phyloP scores from a whole-genome alignment of 2,329 filamentous ascomycete genomes.

The Pseudogymnoascus sp. region DNA sequence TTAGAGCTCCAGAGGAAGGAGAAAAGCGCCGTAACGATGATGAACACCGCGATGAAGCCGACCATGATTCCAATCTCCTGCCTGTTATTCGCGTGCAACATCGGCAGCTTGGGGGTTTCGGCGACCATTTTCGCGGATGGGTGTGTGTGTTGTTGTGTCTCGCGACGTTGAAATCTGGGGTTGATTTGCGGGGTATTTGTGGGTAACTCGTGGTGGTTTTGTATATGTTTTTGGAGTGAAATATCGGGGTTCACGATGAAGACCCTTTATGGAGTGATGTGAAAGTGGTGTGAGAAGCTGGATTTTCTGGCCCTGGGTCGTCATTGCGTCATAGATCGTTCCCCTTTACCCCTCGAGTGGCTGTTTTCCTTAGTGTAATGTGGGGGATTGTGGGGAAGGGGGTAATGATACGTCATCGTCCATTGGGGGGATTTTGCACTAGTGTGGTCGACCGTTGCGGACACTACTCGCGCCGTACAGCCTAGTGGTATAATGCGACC shows the following conservation, averaged over 20 bases:
- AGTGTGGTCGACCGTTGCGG: background rate
- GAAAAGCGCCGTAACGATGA: slow-evolving; percentile 11
- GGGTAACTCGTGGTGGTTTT: background rate
- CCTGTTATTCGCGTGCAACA: background rate
- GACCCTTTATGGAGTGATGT: background rate
- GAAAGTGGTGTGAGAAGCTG: background rate
- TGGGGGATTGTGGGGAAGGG: slow-evolving; percentile 1
- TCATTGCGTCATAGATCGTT: slow-evolving; percentile 5
- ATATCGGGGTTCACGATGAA: background rate
- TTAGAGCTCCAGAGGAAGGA: slow-evolving; percentile 18
- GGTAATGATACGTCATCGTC: background rate
- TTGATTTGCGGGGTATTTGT: background rate
- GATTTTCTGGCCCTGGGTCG: background rate
- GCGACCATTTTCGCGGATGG: background rate
- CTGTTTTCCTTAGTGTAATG: background rate
- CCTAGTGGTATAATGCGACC: background rate
- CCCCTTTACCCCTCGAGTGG: background rate
- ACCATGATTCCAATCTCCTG: slow-evolving; percentile 1
- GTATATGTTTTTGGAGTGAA: background rate
- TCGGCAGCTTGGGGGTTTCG: background rate
- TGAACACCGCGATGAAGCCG: slow-evolving; percentile 4
- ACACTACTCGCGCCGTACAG: background rate
- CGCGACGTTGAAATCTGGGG: background rate
- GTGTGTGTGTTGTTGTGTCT: background rate
- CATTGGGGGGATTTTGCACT: background rate